Base-by-base conservation (phyloP, 805 yeast species). In the Metschnikowia amazonensis region DNA sequence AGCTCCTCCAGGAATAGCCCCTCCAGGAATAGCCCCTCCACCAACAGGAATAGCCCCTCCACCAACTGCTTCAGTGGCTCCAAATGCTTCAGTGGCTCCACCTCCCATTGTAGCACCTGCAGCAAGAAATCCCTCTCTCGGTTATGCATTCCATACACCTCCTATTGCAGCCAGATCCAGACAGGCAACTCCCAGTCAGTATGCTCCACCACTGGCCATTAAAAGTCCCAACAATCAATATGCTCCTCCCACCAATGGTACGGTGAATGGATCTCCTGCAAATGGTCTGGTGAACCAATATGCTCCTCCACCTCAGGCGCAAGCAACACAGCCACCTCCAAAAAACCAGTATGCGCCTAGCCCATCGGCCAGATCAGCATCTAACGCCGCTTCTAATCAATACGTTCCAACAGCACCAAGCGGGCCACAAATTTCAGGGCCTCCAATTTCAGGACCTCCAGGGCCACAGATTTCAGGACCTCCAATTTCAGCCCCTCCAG, bases 311-410 rank as follows among this genome's bases (percentile, higher is more conserved):
- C 25, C 36, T 21, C 36, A 18, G 16, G 16, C 18, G 33, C 24
- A 34, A 2, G 46, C 32, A 27, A 13, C 14, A 6, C 38, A 14
- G 14, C 32, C 24, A 7, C 41, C 41, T 13, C 41, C 41, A 16
- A 36, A 18, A 16, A 36, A 11, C 21, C 71, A 76, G 33, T 72
- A 69, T 49, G 75, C 74, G 8, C 68, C 74, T 14, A 23, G 40
- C 24, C 25, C 25, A 4, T 10, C 28, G 10, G 10, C 29, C 24
- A 17, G 23, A 4, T 6, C 4, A 21, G 24, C 18, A 16, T 8
- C 33, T 6, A 20, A 4, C 23, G 16, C 36, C 8, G 14, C 17
- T 5, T 8, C 25, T 10, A 34, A 21, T 16, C 36, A 34, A 6
- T 21, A 34, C 21, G 27, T 17, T 8, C 36, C 25, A 21, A 4